Evolutionary conservation across 2,329 filamentous ascomycete genomes (phyloP), one percentile per base, ranked within the genome.

Genomic region (Pestalotiopsis sp.): DNA sequence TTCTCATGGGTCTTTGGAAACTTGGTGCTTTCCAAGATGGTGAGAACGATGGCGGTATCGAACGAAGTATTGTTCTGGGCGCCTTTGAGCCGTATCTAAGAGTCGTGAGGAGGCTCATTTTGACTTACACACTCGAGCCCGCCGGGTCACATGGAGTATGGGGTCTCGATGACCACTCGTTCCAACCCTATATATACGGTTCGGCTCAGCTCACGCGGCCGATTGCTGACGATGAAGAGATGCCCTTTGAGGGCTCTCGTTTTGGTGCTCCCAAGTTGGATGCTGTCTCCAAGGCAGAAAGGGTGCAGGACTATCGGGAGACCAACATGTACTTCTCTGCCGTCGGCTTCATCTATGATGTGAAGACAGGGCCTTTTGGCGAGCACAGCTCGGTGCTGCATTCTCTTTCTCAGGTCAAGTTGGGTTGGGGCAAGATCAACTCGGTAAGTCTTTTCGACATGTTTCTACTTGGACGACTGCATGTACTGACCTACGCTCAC

Each of bases 351-450:
- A 98, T 99, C 78, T 92, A 97, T 79, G 94, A 97, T 76, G 96
- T 99, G 62, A 99, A 99, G 78, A 94, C 86, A 70, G 96, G 96
- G 0, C 95, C 96, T 0, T 99, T 99, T 77, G 98, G 96, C 94
- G 93, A 95, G 74, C 95, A 99, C 78, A 97, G 94, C 71, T 95
- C 95, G 0, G 95, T 97, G 72, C 82, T 99, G 13, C 99, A 92
- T 77, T 94, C 99, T 78, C 94, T 99, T 56, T 97, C 94, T 0
- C 96, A 96, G 11, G 92, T 99, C 71, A 89, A 89, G 72, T 91
- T 91, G 67, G 93, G 96, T n/a, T 99, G 96, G 96, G 96, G 92
- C 44, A 99, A 99, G 83, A 97, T 99, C 75, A 98, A 99, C 81
- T 94, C 94, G 84, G 88, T 88, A 7, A 26, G 13, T 58, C 4